Evolutionary conservation across 345 rosid species (phyloP), one percentile per base, ranked within the genome.

Genomic region (Euphorbia tirucalli): DNA sequence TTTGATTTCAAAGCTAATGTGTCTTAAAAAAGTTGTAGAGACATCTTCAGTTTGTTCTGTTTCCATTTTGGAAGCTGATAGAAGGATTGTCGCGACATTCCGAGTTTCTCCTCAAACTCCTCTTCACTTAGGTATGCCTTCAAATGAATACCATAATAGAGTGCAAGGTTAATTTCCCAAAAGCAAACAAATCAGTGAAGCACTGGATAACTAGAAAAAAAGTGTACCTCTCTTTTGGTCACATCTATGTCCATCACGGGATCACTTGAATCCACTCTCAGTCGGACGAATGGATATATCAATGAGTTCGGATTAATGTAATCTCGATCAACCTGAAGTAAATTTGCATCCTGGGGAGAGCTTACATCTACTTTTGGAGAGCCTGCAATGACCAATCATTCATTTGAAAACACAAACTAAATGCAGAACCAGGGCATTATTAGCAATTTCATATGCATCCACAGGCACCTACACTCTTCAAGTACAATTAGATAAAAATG

Each of bases 21-120:
- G 32, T 30, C 66, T 70, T 83, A 90, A 60, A 90, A 90, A 13
- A 90, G 91, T 65, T 81, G 56, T 28, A 90, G 76, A 60, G 86
- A 80, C 69, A 79, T 52, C 86, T 90, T 90, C 69, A 90, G 84
- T 78, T 88, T 88, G 86, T 88, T 82, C 81, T 86, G 91, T 71
- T 71, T 85, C 96, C 96, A 90, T 68, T 87, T 90, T 27, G 96
- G 85, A 72, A 88, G 88, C 77, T 48, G 64, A 57, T 83, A 84
- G 75, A 90, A 90, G 18, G 83, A 72, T 10, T 48, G 10, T 77
- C 77, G 86, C 0, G 72, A 52, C 85, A 88, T 86, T 75, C 75
- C 71, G 28, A 90, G 82, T 61, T 74, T 84, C 81, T 83, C 90
- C 71, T 74, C 67, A 52, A 90, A 88, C 81, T 90, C 96, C 55